A percentile compares a stretch with the other conserved stretches of the same genome.
These are phyloP conservation scores for Phytophthora quininea DNA, from an alignment of 352 stramenopile genomes.

Conservation along the genomic window DNA sequence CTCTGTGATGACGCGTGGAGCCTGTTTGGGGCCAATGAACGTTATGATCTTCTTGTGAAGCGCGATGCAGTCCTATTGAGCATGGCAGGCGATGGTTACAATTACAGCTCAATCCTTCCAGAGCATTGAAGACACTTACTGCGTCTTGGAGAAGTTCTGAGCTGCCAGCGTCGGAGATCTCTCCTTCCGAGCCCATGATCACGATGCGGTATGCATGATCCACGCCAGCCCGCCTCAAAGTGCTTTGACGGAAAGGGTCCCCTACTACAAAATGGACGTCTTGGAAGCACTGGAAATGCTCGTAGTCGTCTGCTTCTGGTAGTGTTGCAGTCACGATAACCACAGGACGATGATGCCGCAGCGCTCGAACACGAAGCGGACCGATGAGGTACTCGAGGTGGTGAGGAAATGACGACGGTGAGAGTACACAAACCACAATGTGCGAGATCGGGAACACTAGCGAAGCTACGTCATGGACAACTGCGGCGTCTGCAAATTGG, in stretches of 20 bases:
- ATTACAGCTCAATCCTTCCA: too few species aligned
- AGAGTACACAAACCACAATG: conserved; percentile 75
- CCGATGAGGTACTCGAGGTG: conserved; percentile 85
- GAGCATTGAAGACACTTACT: conserved; percentile 29
- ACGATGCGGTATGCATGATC: conserved; percentile 68
- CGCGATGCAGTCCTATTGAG: conserved; percentile 58
- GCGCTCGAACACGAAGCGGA: conserved; percentile 65
- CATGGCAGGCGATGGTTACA: not conserved
- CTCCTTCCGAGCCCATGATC: conserved; percentile 74
- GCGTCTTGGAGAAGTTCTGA: conserved; percentile 79
- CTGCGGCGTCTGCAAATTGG: conserved; percentile 35
- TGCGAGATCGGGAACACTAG: conserved; percentile 51
- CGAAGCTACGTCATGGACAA: conserved; percentile 53
- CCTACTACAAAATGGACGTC: conserved; percentile 75
- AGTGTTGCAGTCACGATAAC: conserved; percentile 63
- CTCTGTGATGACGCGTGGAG: conserved; percentile 77
- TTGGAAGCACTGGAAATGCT: conserved; percentile 63
- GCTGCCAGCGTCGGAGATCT: conserved; percentile 53
- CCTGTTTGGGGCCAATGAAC: conserved; percentile 55
- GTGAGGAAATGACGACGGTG: conserved; percentile 61
- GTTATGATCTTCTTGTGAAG: conserved; percentile 80
- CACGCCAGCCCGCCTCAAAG: conserved; percentile 56
- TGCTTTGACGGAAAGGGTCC: conserved; percentile 63
- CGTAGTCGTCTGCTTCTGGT: conserved; percentile 60
- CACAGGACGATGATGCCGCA: conserved; percentile 73